Conservation (phyloP, 2,329 filamentous ascomycete species). For the Alternaria gaisen region DNA sequence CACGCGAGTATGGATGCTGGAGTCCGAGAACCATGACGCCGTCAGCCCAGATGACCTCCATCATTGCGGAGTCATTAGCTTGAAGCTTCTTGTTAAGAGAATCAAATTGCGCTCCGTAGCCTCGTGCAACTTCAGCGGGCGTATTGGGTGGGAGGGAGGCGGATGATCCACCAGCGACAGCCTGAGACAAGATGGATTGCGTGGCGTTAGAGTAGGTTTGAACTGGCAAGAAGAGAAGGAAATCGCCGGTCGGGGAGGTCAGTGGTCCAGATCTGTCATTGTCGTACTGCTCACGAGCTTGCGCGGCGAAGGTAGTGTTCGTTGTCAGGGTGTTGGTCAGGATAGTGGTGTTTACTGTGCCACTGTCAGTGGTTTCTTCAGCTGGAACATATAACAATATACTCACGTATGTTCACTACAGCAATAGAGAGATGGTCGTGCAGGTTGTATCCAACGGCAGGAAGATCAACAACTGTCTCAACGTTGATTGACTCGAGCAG, state of each 20-base stretch:
- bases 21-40: constrained; percentile 27
- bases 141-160: constrained; percentile 24
- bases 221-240: constrained; percentile 33
- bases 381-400: not conserved
- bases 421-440: constrained; percentile 30
- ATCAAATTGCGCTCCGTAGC: constrained; percentile 26
- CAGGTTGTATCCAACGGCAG: constrained; percentile 37
- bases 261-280: constrained; percentile 21
- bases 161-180: constrained; percentile 23
- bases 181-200: constrained; percentile 23
- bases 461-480: constrained; percentile 31
- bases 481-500: constrained; percentile 32
- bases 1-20: constrained; percentile 38
- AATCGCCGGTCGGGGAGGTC: constrained; percentile 30
- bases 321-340: constrained; percentile 13
- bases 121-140: constrained; percentile 27
- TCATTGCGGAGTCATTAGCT: constrained; percentile 24
- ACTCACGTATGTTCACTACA: constrained; percentile 22
- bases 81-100: constrained; percentile 30
- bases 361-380: not conserved
- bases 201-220: constrained; percentile 30
- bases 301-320: constrained; percentile 32
- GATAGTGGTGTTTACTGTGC: constrained; percentile 24
- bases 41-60: constrained; percentile 35
- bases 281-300: constrained; percentile 29